A percentile compares a stretch with the other conserved stretches of the same genome.
Conservation (phyloP, 257 asterid species). For the Jaltomata sinuosa region DNA sequence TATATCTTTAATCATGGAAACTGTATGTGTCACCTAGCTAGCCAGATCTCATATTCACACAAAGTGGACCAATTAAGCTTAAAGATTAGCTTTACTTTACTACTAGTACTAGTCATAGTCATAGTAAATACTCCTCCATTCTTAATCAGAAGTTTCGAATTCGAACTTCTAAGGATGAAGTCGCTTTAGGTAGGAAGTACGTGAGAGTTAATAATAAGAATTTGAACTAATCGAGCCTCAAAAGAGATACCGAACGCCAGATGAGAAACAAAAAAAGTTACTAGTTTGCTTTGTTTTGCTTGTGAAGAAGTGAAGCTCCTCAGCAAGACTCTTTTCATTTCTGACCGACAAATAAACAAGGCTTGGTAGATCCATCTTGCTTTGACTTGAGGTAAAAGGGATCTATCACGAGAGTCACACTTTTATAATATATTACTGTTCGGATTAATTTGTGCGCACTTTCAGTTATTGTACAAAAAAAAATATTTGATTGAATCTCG, state of each 20-base stretch:
- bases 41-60: neutral
- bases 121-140: neutral
- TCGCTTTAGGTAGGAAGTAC: neutral
- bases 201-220: too few species aligned
- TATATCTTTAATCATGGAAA: neutral
- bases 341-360: neutral
- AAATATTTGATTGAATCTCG: too few species aligned
- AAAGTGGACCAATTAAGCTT: neutral
- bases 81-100: neutral
- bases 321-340: neutral
- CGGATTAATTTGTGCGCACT: neutral
- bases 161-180: neutral
- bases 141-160: neutral
- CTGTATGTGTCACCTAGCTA: neutral
- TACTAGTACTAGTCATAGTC: neutral
- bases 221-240: neutral
- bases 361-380: conserved; percentile 4
- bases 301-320: neutral
- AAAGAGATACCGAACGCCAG: neutral
- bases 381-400: conserved; percentile 4
- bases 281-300: neutral
- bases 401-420: neutral
- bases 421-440: neutral
- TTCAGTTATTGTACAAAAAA: neutral
- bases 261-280: too few species aligned